Evolutionary conservation across 306 rosid species (phyloP).

Genomic region (Datisca glomerata): DNA sequence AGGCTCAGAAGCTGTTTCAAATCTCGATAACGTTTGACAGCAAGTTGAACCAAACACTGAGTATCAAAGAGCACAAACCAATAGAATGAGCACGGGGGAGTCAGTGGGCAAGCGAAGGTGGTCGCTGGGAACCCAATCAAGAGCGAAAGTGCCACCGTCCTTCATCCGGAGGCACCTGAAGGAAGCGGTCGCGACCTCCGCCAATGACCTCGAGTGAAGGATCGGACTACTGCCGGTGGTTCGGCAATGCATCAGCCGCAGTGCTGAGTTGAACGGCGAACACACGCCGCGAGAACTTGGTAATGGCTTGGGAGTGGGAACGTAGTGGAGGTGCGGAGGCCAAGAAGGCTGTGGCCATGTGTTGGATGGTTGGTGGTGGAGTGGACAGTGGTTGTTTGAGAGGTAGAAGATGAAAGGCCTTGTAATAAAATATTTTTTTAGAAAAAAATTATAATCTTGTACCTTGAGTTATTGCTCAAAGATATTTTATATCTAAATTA

Average conservation of each 20-base stretch:
- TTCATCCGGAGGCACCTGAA: conserved; percentile 47
- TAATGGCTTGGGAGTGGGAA: not conserved
- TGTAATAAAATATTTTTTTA: no score
- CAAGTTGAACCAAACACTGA: not conserved
- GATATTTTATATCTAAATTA: no score
- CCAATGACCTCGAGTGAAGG: conserved; percentile 55
- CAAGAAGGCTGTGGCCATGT: conserved; percentile 23
- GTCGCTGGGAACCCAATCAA: conserved; percentile 81
- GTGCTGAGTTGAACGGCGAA: conserved; percentile 17
- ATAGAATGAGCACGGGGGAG: conserved; percentile 62
- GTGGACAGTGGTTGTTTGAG: no score
- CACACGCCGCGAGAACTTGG: not conserved
- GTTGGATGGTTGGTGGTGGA: no score
- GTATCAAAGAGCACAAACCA: conserved; percentile 37
- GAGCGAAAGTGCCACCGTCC: conserved; percentile 63
- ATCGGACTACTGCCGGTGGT: conserved; percentile 17
- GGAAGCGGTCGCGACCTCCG: conserved; percentile 40
- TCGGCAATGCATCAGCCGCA: conserved; percentile 17
- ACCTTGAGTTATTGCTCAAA: no score
- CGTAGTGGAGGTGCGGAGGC: conserved; percentile 9
- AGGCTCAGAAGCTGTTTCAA: no score
- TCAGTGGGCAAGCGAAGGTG: conserved; percentile 29
- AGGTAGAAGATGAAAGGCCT: no score
- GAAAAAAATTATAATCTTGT: no score
- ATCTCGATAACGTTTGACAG: not conserved